Percentiles rank a stretch among this genome's conserved stretches.
Evolutionary conservation across 1,139 yeast genomes (phyloP).

Genomic region (Candida sojae): DNA sequence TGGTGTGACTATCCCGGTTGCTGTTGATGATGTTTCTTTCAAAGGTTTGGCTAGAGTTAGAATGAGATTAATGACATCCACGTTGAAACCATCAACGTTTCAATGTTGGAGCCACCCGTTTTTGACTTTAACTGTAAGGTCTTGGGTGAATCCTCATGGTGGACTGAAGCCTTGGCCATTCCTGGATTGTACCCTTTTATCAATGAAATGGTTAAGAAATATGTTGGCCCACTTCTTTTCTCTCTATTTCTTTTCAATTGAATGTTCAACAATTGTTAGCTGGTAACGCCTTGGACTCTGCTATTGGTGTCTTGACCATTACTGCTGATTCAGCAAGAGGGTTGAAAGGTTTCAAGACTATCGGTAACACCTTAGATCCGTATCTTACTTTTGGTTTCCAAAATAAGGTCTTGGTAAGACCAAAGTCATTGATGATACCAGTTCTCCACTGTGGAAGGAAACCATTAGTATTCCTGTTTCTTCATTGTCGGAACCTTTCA

Average conservation of each 20-base stretch:
- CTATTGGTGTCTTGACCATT: conserved; percentile 82
- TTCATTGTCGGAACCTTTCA: conserved; percentile 78
- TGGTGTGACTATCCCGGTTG: conserved; percentile 65
- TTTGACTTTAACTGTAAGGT: conserved; percentile 79
- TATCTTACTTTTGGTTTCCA: conserved; percentile 73
- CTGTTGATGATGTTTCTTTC: conserved; percentile 63
- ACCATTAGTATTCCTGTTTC: conserved; percentile 67
- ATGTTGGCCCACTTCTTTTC: conserved; percentile 83
- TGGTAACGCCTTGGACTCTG: conserved; percentile 77
- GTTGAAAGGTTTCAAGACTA: conserved; percentile 65
- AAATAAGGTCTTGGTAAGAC: conserved; percentile 60
- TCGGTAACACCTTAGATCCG: conserved; percentile 87
- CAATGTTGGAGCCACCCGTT: conserved; percentile 81
- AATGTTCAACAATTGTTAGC: conserved; percentile 89
- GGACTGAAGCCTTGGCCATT: conserved; percentile 81
- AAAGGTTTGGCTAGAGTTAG: conserved; percentile 74
- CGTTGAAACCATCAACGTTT: conserved; percentile 82
- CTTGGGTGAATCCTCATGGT: conserved; percentile 74
- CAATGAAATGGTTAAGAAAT: conserved; percentile 81
- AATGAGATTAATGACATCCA: conserved; percentile 83
- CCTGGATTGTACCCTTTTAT: conserved; percentile 87
- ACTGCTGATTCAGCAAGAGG: conserved; percentile 66
- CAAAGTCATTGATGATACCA: conserved; percentile 62
- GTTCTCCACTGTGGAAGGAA: conserved; percentile 83
- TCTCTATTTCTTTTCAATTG: conserved; percentile 91